Evolutionary conservation across 768 basidiomycete genomes (phyloP).

Genomic region (Hysterangium stoloniferum): DNA sequence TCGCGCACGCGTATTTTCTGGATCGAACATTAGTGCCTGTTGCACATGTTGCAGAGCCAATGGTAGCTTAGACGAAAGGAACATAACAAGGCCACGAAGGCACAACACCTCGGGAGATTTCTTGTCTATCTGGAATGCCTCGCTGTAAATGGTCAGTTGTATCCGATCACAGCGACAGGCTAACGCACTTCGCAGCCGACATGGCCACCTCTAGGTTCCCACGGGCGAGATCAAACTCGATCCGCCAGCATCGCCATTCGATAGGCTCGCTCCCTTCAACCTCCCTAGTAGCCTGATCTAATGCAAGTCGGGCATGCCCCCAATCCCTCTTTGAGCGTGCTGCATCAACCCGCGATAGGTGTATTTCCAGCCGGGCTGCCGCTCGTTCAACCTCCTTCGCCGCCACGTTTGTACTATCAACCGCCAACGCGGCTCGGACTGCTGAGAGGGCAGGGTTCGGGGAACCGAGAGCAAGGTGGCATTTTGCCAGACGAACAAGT

Average conservation of each 20-base stretch:
- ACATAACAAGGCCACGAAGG: constrained; percentile 71
- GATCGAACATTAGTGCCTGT: constrained; percentile 70
- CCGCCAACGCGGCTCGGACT: constrained; percentile 47
- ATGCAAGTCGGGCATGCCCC: constrained; percentile 68
- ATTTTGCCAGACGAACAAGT: constrained; percentile 72
- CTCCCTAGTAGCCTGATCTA: constrained; percentile 66
- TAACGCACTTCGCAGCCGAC: constrained; percentile 64
- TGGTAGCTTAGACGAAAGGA: constrained; percentile 61
- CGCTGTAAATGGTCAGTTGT: constrained; percentile 34
- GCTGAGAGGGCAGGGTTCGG: constrained; percentile 60
- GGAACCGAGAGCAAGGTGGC: constrained; percentile 74
- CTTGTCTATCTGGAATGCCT: constrained; percentile 61
- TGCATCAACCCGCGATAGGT: constrained; percentile 54
- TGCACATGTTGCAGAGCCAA: constrained; percentile 64
- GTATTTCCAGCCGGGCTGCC: constrained; percentile 52
- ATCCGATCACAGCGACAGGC: background rate
- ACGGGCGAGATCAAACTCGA: constrained; percentile 69
- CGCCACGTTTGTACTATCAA: constrained; percentile 55
- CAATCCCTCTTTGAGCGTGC: constrained; percentile 59
- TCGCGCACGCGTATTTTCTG: constrained; percentile 63
- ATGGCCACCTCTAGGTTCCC: constrained; percentile 70
- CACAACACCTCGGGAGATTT: constrained; percentile 76
- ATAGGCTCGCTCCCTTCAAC: constrained; percentile 69
- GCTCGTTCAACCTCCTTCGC: constrained; percentile 56
- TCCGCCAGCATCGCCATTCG: constrained; percentile 74